phyloP scores from a whole-genome alignment of 2,329 filamentous ascomycete species.

The Pseudocercospora pini-densiflorae region DNA sequence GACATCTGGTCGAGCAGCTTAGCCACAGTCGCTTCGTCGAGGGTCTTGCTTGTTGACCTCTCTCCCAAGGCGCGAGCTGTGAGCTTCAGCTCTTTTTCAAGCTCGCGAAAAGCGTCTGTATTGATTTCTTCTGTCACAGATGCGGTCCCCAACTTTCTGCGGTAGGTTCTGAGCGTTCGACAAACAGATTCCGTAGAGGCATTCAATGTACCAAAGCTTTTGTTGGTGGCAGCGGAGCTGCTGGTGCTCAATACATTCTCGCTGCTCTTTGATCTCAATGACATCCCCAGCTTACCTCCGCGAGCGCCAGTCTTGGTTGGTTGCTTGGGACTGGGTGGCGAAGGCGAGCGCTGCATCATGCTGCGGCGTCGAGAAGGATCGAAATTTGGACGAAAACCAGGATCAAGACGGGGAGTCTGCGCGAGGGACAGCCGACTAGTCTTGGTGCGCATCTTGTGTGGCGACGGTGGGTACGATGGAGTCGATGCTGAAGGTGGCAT shows the following conservation, averaged over 20 bases:
- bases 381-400: conserved; percentile 40
- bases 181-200: conserved; percentile 62
- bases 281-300: conserved; percentile 54
- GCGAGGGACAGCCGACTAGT: conserved; percentile 58
- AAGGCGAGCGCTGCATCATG: conserved; percentile 46
- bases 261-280: conserved; percentile 51
- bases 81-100: conserved; percentile 61
- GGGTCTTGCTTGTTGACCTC: conserved; percentile 42
- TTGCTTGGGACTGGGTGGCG: conserved; percentile 42
- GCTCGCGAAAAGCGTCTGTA: conserved; percentile 54
- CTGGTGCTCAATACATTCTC: conserved; percentile 37
- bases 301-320: conserved; percentile 39
- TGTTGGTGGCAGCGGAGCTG: conserved; percentile 33
- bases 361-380: conserved; percentile 32
- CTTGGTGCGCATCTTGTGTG: conserved; percentile 60
- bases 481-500: conserved; percentile 43
- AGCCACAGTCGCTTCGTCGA: conserved; percentile 50
- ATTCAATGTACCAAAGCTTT: conserved; percentile 54
- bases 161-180: conserved; percentile 61
- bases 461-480: conserved; percentile 48
- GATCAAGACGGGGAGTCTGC: conserved; percentile 50
- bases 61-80: conserved; percentile 52
- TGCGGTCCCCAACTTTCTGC: conserved; percentile 57
- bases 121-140: conserved; percentile 52
- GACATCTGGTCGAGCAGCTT: conserved; percentile 77